phyloP scores from a whole-genome alignment of 257 asterid species.

The Datura wrightii region DNA sequence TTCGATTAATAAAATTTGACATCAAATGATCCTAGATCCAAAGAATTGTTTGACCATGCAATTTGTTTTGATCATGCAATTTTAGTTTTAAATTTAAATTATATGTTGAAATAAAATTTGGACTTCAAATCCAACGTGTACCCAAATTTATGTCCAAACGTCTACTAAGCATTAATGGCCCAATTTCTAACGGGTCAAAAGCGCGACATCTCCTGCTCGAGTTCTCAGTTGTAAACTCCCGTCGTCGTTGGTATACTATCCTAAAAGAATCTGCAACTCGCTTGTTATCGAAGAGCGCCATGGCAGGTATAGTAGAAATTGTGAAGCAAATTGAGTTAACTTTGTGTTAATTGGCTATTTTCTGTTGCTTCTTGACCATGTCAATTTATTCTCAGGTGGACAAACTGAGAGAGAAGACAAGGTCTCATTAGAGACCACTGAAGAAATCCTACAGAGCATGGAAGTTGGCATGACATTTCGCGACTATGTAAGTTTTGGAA shows the following conservation, averaged over 20 bases:
- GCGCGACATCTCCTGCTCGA: neutral
- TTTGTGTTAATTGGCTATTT: neutral
- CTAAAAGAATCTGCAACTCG: neutral
- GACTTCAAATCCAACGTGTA: neutral
- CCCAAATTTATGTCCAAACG: neutral
- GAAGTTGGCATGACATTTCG: constrained; percentile 98
- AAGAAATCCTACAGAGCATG: constrained; percentile 95
- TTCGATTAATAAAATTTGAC: neutral
- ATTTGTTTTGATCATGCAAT: neutral
- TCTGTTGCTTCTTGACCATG: neutral
- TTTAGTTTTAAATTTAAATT: neutral
- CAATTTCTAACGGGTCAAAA: constrained; percentile 4
- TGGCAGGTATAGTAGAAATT: constrained; percentile 42
- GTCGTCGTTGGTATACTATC: neutral
- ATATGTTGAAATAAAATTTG: neutral
- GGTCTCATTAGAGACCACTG: constrained; percentile 82
- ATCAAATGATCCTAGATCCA: neutral
- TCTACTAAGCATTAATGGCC: neutral
- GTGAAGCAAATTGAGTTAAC: neutral
- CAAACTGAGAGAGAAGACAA: constrained; percentile 75
- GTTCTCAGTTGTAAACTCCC: neutral
- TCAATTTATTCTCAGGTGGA: constrained; percentile 52
- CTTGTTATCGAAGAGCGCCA: constrained; percentile 13
- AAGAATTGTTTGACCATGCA: neutral
- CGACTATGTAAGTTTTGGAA: constrained; percentile 63